These are phyloP conservation scores for Tolypocladium endophyticum DNA, from an alignment of 2,329 filamentous ascomycete genomes.

Conservation along the genomic window DNA sequence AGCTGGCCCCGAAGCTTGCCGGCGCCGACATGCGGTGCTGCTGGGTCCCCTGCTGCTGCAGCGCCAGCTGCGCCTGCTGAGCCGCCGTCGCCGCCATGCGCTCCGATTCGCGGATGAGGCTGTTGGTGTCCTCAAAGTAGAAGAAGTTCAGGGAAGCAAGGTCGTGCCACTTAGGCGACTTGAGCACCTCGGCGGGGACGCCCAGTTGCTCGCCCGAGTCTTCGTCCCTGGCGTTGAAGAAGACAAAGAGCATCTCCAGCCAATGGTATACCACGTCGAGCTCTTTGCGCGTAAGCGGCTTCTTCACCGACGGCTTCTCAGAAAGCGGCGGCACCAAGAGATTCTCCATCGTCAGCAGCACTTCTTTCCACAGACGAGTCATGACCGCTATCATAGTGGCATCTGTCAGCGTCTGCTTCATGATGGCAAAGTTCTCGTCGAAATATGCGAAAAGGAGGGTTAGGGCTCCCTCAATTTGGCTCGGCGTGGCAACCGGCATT, in stretches of 20 bases:
- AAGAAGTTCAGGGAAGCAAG: conserved; percentile 96
- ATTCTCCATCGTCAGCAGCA: conserved; percentile 80
- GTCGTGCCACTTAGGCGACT: conserved; percentile 97
- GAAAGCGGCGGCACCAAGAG: conserved; percentile 88
- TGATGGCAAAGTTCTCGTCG: conserved; percentile 96
- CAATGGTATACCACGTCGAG: conserved; percentile 92
- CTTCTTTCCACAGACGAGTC: conserved; percentile 96
- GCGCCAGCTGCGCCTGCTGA: conserved; percentile 62
- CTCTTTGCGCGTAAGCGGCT: conserved; percentile 74
- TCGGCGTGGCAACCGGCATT: conserved; percentile 49
- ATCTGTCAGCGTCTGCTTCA: conserved; percentile 92
- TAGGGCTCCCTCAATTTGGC: conserved; percentile 71
- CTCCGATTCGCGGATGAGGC: conserved; percentile 88
- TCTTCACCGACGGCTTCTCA: conserved; percentile 84
- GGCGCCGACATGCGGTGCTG: conserved; percentile 63
- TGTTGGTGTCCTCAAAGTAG: conserved; percentile 89
- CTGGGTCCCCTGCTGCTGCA: conserved; percentile 32
- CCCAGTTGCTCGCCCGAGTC: conserved; percentile 70
- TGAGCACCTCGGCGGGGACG: conserved; percentile 82
- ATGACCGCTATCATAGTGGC: conserved; percentile 98
- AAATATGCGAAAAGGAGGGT: conserved; percentile 88
- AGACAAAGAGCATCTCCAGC: conserved; percentile 81
- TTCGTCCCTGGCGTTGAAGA: conserved; percentile 91
- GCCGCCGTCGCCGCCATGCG: conserved; percentile 85
- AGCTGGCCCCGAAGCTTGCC: conserved; percentile 27